A percentile compares a stretch with the other conserved stretches of the same genome.
Evolutionary conservation across 345 rosid species (phyloP).

Genomic region (Aquilaria yunnanensis): DNA sequence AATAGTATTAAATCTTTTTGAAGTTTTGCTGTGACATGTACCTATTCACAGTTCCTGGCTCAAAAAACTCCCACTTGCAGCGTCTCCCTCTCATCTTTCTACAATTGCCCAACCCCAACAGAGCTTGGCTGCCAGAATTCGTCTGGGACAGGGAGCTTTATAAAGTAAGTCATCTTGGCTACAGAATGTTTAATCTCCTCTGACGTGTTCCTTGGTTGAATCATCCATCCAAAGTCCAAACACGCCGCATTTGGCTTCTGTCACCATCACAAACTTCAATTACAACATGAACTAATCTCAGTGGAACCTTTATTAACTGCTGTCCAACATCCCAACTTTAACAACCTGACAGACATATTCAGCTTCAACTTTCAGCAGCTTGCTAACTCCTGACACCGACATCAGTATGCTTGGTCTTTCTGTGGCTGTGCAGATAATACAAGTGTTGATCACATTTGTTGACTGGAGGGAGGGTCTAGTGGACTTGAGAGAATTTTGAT

Average conservation of each 20-base stretch:
- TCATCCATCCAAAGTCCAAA: constrained; percentile 34
- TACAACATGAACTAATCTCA: constrained; percentile 71
- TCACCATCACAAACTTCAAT: constrained; percentile 81
- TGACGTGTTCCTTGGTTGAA: not conserved
- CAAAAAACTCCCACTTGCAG: constrained; percentile 76
- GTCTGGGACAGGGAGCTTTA: constrained; percentile 43
- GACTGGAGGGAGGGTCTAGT: too few relatives aligned
- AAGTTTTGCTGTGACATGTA: constrained; percentile 42
- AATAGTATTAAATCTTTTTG: too few relatives aligned
- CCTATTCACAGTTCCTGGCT: constrained; percentile 80
- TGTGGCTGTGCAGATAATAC: too few relatives aligned
- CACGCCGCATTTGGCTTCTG: constrained; percentile 52
- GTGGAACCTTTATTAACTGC: constrained; percentile 55
- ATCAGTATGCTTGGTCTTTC: constrained; percentile 49
- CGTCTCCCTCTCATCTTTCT: constrained; percentile 88
- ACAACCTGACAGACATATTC: constrained; percentile 63
- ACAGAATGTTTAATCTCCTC: not conserved
- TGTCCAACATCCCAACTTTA: constrained; percentile 78
- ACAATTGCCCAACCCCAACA: constrained; percentile 62
- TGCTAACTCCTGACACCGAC: constrained; percentile 46
- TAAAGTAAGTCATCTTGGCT: constrained; percentile 53
- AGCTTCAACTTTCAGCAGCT: constrained; percentile 51
- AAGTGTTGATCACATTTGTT: too few relatives aligned
- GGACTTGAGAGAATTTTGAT: too few relatives aligned
- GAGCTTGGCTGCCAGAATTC: constrained; percentile 72